phyloP scores from a whole-genome alignment of 768 basidiomycete species.

The Hypholoma fasciculare region DNA sequence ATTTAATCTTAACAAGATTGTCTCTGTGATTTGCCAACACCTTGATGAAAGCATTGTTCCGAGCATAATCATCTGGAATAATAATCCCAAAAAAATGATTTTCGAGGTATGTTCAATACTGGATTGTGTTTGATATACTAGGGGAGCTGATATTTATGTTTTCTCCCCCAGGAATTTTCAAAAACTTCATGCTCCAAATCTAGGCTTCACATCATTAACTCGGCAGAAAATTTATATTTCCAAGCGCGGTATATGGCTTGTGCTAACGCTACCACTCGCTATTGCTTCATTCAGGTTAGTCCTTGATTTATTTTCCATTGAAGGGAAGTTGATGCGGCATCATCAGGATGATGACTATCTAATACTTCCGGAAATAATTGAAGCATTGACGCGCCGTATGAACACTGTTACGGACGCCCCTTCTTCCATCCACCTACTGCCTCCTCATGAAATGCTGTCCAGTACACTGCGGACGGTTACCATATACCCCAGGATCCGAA shows the following conservation, averaged over 20 bases:
- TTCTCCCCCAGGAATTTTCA: constrained; percentile 36
- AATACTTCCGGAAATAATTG: constrained; percentile 56
- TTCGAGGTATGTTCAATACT: constrained; percentile 37
- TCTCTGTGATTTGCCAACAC: constrained; percentile 48
- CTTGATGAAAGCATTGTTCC: constrained; percentile 45
- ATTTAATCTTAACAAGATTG: constrained; percentile 58
- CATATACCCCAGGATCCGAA: constrained; percentile 39
- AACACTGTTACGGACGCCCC: constrained; percentile 13
- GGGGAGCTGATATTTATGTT: background rate
- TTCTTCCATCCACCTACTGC: constrained; percentile 51
- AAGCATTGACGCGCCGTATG: constrained; percentile 45
- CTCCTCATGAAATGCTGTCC: constrained; percentile 61
- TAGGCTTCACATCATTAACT: constrained; percentile 56
- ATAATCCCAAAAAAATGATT: constrained; percentile 44
- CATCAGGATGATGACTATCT: constrained; percentile 70
- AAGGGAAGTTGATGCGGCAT: no score
- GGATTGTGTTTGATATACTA: background rate
- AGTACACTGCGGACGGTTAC: constrained; percentile 47
- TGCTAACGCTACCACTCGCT: constrained; percentile 44
- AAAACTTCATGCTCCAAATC: constrained; percentile 38
- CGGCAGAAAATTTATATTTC: constrained; percentile 57
- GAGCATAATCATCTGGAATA: constrained; percentile 63
- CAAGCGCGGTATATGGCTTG: constrained; percentile 64
- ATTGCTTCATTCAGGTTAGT: constrained; percentile 63
- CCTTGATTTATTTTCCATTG: no score